Evolutionary conservation across 257 asterid species (phyloP).

Genomic region (Lycium barbarum): DNA sequence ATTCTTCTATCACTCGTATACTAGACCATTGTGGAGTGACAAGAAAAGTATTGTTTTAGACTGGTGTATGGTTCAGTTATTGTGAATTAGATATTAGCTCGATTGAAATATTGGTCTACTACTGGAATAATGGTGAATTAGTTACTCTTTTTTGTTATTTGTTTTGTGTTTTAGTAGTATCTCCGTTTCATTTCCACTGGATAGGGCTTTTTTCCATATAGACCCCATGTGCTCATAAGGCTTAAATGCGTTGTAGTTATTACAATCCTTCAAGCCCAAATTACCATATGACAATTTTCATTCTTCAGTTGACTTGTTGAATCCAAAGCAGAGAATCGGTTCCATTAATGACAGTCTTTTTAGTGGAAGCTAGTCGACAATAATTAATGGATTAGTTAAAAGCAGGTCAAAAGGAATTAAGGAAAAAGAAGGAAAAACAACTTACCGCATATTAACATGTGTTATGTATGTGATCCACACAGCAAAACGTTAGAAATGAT

Average conservation of each 20-base stretch:
- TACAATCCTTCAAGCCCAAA: not conserved
- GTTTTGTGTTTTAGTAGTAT: not conserved
- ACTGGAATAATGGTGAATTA: not conserved
- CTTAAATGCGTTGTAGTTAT: not conserved
- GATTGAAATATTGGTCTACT: not conserved
- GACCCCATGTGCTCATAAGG: not conserved
- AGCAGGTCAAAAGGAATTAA: too few species aligned
- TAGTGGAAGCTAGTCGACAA: not conserved
- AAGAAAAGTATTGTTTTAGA: conserved; percentile 1
- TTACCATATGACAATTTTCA: not conserved
- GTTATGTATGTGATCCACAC: too few species aligned
- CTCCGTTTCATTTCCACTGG: too few species aligned
- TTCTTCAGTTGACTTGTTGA: not conserved
- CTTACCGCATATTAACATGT: too few species aligned
- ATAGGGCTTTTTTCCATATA: too few species aligned
- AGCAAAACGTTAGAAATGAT: too few species aligned
- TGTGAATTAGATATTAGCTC: conserved; percentile 3
- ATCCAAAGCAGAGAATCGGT: not conserved
- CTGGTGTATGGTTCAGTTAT: not conserved
- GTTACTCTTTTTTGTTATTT: not conserved
- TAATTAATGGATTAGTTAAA: too few species aligned
- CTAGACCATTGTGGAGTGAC: conserved; percentile 14
- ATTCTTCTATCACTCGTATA: conserved; percentile 21
- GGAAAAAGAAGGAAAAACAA: too few species aligned
- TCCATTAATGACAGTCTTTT: not conserved